phyloP scores from a whole-genome alignment of 2,329 filamentous ascomycete genomes.

The Exophiala sp. region DNA sequence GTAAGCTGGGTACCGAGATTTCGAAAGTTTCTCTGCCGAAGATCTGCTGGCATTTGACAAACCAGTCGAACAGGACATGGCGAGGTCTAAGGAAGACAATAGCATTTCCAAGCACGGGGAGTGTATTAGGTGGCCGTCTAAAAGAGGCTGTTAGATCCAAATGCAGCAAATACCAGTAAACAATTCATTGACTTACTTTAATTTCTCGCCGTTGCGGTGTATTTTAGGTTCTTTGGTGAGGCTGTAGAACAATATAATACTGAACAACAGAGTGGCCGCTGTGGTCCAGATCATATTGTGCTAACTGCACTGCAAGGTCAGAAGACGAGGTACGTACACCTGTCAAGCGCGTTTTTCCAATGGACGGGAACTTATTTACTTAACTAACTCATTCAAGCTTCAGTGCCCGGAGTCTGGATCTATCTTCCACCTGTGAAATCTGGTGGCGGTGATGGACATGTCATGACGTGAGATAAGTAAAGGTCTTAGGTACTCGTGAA shows the following conservation, averaged over 20 bases:
- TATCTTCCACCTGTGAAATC: no score
- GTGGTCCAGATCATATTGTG: slow-evolving; percentile 17
- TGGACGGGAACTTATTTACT: no score
- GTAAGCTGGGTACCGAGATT: slow-evolving; percentile 60
- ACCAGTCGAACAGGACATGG: slow-evolving; percentile 61
- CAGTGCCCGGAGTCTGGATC: no score
- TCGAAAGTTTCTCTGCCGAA: slow-evolving; percentile 61
- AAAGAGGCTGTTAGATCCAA: not conserved
- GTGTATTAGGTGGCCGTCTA: slow-evolving; percentile 29
- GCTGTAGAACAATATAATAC: slow-evolving; percentile 10
- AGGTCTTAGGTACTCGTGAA: not conserved
- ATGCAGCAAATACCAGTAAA: not conserved
- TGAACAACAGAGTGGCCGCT: slow-evolving; percentile 6
- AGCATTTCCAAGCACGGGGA: slow-evolving; percentile 59
- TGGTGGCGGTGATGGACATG: not conserved
- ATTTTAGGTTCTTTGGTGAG: slow-evolving; percentile 9
- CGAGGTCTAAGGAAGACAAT: slow-evolving; percentile 59
- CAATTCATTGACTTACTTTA: slow-evolving; percentile 13
- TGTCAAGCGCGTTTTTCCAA: no score
- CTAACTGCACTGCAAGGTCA: not conserved
- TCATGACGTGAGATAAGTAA: no score
- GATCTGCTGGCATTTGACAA: slow-evolving; percentile 54
- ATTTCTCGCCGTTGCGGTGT: slow-evolving; percentile 16
- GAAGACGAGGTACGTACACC: no score
- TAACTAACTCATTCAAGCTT: no score